phyloP scores from a whole-genome alignment of 1,284 basidiomycete genomes.

The Caloboletus firmus region DNA sequence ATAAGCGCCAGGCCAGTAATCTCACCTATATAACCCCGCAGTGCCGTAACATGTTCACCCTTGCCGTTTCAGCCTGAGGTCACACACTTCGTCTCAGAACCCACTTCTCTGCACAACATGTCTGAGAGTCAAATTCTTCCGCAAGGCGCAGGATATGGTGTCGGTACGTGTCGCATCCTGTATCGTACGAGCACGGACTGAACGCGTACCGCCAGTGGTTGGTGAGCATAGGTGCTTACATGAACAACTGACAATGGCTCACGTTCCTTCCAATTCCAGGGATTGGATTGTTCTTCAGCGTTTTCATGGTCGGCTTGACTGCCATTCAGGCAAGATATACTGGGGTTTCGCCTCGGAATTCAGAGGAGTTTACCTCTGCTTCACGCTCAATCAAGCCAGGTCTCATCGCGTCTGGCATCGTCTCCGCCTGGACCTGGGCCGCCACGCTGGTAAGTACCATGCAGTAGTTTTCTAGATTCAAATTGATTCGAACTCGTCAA shows the following conservation, averaged over 20 bases:
- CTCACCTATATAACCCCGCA: conserved; percentile 12
- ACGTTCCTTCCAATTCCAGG: conserved; percentile 40
- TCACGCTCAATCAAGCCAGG: conserved; percentile 84
- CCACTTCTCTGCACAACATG: conserved; percentile 16
- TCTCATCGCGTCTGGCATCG: conserved; percentile 87
- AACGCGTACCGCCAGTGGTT: conserved; percentile 39
- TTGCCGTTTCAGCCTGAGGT: not conserved
- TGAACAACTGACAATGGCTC: not conserved
- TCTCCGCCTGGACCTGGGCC: conserved; percentile 85
- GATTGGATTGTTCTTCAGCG: conserved; percentile 82
- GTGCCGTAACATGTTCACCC: not conserved
- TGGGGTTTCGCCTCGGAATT: conserved; percentile 65
- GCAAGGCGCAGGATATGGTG: conserved; percentile 79
- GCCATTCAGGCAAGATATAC: conserved; percentile 74
- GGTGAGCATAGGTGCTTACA: conserved; percentile 37
- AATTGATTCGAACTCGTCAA: conserved; percentile 23
- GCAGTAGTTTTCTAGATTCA: not conserved
- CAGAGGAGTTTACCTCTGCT: conserved; percentile 83
- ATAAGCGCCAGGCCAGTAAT: conserved; percentile 16
- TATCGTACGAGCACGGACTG: not conserved
- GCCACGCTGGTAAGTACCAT: conserved; percentile 58
- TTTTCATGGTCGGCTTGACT: conserved; percentile 72
- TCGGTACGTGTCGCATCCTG: conserved; percentile 52
- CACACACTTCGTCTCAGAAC: not conserved
- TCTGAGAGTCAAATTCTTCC: conserved; percentile 45